Evolutionary conservation across 768 basidiomycete genomes (phyloP).

Genomic region (Termitomyces sp.): DNA sequence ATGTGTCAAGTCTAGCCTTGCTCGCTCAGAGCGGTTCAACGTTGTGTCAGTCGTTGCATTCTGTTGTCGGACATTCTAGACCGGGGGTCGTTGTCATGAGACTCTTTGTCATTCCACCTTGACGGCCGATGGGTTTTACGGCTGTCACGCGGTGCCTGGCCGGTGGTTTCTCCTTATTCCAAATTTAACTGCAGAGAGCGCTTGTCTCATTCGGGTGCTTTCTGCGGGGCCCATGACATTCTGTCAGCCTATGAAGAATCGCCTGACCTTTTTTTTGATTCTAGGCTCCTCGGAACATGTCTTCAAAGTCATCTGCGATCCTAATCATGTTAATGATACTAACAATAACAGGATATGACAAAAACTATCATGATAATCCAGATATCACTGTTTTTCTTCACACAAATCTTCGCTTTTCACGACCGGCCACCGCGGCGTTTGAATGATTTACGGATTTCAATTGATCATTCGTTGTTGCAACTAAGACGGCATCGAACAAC

Average conservation of each 20-base stretch:
- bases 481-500: not conserved
- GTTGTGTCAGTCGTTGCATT: not conserved
- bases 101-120: not conserved
- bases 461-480: not conserved
- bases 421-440: not conserved
- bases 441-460: not conserved
- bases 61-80: not conserved
- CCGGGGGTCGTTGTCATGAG: not conserved
- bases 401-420: no score
- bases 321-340: not conserved
- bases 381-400: not conserved
- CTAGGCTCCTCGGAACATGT: not conserved
- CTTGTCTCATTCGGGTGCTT: no score
- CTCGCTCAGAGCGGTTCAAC: not conserved
- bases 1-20: not conserved
- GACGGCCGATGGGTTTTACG: not conserved
- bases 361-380: not conserved
- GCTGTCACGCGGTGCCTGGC: not conserved
- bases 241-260: no score
- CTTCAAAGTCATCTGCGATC: not conserved
- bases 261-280: not conserved
- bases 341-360: not conserved
- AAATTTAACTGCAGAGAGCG: no score
- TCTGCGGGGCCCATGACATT: no score
- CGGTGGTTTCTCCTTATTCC: no score